Base-by-base conservation (phyloP, 1,284 basidiomycete species). In the Marasmius sp. region DNA sequence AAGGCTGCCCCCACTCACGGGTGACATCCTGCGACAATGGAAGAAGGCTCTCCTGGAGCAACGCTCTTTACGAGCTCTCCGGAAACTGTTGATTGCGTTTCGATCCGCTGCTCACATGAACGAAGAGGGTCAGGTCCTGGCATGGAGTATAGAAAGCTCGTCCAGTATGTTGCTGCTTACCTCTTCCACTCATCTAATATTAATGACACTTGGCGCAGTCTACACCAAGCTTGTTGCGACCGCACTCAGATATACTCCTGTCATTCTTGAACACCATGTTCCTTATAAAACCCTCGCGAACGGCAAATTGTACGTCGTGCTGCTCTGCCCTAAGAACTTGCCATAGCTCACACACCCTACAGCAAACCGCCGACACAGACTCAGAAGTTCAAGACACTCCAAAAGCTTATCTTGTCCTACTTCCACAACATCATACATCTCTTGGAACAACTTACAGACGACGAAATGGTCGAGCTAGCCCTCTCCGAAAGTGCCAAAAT, bases 201-300 rank as follows among this genome's bases (percentile, higher is more conserved):
- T 33, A 47, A 64, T 67, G 10, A 27, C 27, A 66, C 45, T 22
- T 34, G 53, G 45, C 39, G 11, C 63, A 94, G 94, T 97, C 16
- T 99, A 97, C 79, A 92, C 92, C 80, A 97, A 97, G 77, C 83
- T 99, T 20, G 82, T 99, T 38, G 85, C 88, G 12, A 97, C 96
- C 1, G 80, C 95, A 0, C 81, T 99, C 57, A 89, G 89, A 72
- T 99, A 94, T 77, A 95, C 95, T 0, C 97, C 97, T 0, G 84
- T 98, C 39, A 85, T 98, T 1, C 83, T 99, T 11, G 82, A 86
- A 61, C 89, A 96, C 70, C 95, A 98, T 71, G 82, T 93, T 45
- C 96, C 97, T 0, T 94, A 88, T 78, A 96, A 95, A 77, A 88
- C 86, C 3, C 81, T 93, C 11, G 72, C 88, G 0, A 88, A 87